Evolutionary conservation across 2,329 filamentous ascomycete genomes (phyloP).

Genomic region (Arthrocladium fulminans): DNA sequence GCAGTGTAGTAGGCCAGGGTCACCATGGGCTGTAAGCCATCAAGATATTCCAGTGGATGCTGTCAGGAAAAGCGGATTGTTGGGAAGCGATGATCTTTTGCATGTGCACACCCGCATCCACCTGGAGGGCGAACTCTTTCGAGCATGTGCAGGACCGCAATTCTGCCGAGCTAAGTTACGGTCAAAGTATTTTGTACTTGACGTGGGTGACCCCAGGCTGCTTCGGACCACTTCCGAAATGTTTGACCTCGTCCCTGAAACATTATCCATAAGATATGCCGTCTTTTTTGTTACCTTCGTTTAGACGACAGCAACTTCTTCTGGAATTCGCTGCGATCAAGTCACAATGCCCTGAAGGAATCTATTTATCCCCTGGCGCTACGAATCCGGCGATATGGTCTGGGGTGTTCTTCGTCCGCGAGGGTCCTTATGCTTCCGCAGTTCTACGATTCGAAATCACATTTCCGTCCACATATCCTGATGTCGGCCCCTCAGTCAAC

Average conservation of each 20-base stretch:
- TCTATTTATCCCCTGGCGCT: slow-evolving; percentile 77
- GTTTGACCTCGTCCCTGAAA: background rate
- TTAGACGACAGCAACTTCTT: slow-evolving; percentile 67
- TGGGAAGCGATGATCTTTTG: no score
- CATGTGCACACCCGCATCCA: no score
- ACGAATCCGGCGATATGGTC: slow-evolving; percentile 76
- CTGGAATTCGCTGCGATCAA: slow-evolving; percentile 76
- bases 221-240: background rate
- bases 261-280: slow-evolving; percentile 11
- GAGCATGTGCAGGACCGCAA: no score
- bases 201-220: background rate
- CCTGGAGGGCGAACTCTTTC: no score
- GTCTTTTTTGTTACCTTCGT: slow-evolving; percentile 31
- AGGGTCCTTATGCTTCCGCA: slow-evolving; percentile 80
- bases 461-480: slow-evolving; percentile 72
- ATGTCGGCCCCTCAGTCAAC: slow-evolving; percentile 70
- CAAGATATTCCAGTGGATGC: no score
- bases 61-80: no score
- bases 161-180: no score
- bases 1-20: no score
- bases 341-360: slow-evolving; percentile 71
- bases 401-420: slow-evolving; percentile 82
- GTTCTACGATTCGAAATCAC: slow-evolving; percentile 83
- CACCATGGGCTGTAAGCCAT: no score
- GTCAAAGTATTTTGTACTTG: background rate